Conservation (phyloP, 352 stramenopile species). For the Thraustochytrium striatum region DNA sequence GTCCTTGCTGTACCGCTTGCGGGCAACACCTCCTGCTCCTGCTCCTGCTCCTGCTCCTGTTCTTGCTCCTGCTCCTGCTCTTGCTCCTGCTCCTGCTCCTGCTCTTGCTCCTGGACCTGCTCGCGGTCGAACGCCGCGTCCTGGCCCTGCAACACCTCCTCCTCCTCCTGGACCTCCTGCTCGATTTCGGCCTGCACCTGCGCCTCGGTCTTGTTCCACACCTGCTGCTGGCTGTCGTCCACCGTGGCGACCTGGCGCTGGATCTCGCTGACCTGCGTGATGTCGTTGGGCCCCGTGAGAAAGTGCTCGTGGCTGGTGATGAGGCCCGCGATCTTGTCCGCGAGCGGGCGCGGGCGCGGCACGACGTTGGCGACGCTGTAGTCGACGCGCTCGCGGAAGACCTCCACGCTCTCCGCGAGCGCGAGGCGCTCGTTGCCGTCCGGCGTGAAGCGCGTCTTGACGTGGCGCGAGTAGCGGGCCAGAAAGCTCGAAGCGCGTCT, state of each 20-base stretch:
- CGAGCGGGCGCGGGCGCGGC: constrained; percentile 64
- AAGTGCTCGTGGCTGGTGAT: constrained; percentile 69
- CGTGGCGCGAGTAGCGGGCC: constrained; percentile 33
- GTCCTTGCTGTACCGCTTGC: constrained; percentile 81
- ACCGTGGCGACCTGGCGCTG: constrained; percentile 40
- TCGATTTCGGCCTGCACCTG: constrained; percentile 60
- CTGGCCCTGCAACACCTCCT: constrained; percentile 56
- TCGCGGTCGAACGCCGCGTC: constrained; percentile 62
- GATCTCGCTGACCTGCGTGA: constrained; percentile 40
- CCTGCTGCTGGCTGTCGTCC: constrained; percentile 64
- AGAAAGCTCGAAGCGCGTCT: constrained; percentile 39
- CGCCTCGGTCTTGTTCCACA: constrained; percentile 79
- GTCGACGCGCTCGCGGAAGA: constrained; percentile 79
- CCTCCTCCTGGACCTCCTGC: constrained; percentile 78
- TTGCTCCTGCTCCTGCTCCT: constrained; percentile 72
- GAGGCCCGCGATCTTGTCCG: constrained; percentile 67
- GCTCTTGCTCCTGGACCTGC: constrained; percentile 72
- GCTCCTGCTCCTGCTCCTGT: constrained; percentile 77
- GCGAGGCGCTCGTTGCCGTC: constrained; percentile 65
- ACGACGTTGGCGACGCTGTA: constrained; percentile 79
- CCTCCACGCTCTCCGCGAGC: constrained; percentile 69
- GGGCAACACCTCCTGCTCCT: constrained; percentile 70
- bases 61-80: constrained; percentile 76
- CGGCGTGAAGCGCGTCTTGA: constrained; percentile 42
- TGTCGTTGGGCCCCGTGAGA: constrained; percentile 68